phyloP scores from a whole-genome alignment of 2,329 filamentous ascomycete species.

The Penicillium aurantiogriseum region DNA sequence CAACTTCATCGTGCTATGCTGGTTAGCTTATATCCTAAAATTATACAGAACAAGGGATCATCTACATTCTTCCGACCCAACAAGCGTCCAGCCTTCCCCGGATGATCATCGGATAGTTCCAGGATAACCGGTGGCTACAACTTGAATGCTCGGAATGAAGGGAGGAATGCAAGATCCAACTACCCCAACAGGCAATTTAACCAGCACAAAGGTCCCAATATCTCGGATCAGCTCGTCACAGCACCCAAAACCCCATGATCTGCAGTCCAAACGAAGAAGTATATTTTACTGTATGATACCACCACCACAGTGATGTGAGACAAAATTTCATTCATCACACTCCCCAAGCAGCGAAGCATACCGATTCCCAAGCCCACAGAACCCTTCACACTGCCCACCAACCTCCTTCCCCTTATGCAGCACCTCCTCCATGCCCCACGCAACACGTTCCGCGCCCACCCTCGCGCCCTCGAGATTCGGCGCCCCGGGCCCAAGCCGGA shows the following conservation, averaged over 20 bases:
- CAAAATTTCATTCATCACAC: constrained; percentile 9
- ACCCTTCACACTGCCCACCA: constrained; percentile 34
- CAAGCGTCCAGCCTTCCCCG: background rate
- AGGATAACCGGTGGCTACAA: constrained; percentile 5
- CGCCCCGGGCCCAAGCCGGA: constrained; percentile 70
- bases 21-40: constrained; percentile 14
- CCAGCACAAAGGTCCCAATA: background rate
- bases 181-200: background rate
- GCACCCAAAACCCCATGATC: background rate
- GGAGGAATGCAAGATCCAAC: constrained; percentile 21
- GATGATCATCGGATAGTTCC: background rate
- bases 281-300: background rate
- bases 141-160: constrained; percentile 20
- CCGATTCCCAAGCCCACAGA: constrained; percentile 43
- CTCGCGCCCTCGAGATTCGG: constrained; percentile 73
- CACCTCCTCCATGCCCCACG: constrained; percentile 66
- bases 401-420: constrained; percentile 37
- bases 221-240: background rate
- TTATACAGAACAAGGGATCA: constrained; percentile 22
- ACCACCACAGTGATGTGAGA: background rate
- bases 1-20: background rate
- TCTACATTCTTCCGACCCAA: constrained; percentile 19
- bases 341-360: constrained; percentile 33
- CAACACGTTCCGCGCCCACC: constrained; percentile 69
- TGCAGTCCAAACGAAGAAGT: background rate